These are phyloP conservation scores for Phialemonium atrogriseum DNA, from an alignment of 2,329 filamentous ascomycete genomes.

Conservation along the genomic window DNA sequence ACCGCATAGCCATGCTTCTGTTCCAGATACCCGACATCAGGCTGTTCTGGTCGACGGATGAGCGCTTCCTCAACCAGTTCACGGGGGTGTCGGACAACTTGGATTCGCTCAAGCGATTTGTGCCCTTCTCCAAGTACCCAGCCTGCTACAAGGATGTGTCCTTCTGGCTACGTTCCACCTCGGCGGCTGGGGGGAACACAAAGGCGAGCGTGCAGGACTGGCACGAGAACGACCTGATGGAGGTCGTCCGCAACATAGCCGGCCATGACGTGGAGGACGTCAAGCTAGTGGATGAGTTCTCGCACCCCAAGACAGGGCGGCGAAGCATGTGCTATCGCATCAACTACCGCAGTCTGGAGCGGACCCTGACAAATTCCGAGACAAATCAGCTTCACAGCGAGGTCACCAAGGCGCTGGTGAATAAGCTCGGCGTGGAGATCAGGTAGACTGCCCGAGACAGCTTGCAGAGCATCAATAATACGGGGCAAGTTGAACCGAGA, in stretches of 20 bases:
- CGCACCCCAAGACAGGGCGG: constrained; percentile 74
- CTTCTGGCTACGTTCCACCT: constrained; percentile 66
- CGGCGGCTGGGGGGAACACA: constrained; percentile 37
- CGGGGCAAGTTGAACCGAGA: no score
- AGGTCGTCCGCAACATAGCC: constrained; percentile 74
- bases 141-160: constrained; percentile 86
- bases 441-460: no score
- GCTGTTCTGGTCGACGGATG: constrained; percentile 86
- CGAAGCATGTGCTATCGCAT: constrained; percentile 87
- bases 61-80: constrained; percentile 84
- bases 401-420: constrained; percentile 57
- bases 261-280: constrained; percentile 88
- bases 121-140: constrained; percentile 86
- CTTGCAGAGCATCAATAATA: no score
- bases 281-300: constrained; percentile 73
- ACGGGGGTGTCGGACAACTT: constrained; percentile 47
- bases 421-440: constrained; percentile 70
- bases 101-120: constrained; percentile 52
- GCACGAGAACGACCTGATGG: constrained; percentile 97
- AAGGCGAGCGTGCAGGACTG: constrained; percentile 41
- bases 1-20: constrained; percentile 93
- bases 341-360: constrained; percentile 87
- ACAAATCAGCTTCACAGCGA: constrained; percentile 66
- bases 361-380: constrained; percentile 79
- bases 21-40: constrained; percentile 96